phyloP scores from a whole-genome alignment of 768 basidiomycete genomes.

The Mycena galericulata region DNA sequence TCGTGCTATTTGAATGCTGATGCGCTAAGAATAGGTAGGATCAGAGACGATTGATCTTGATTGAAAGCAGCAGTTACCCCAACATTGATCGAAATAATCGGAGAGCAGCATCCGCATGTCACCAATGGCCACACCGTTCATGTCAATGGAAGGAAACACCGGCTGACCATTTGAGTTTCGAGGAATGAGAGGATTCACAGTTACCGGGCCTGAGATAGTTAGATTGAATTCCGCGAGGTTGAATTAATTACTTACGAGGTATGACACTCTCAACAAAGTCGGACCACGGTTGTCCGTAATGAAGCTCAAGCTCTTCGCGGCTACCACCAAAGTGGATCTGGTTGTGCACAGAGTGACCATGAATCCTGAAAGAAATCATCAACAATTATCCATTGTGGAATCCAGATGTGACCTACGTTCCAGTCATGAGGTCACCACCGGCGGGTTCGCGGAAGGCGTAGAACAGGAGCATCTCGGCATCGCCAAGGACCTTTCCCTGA shows the following conservation, averaged over 20 bases:
- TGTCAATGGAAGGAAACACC: conserved; percentile 2
- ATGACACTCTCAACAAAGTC: conserved; percentile 1
- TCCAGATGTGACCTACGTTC: not conserved
- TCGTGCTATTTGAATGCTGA: too few relatives aligned
- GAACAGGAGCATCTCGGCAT: conserved; percentile 22
- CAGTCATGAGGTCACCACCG: conserved; percentile 8
- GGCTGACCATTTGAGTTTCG: not conserved
- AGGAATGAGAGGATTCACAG: not conserved
- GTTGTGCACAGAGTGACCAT: conserved; percentile 6
- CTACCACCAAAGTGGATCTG: conserved; percentile 1
- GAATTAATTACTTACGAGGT: not conserved
- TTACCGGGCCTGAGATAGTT: not conserved
- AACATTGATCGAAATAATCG: conserved; percentile 16
- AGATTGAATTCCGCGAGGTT: not conserved
- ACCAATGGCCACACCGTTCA: not conserved
- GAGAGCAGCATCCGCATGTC: conserved; percentile 1
- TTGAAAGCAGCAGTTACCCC: conserved; percentile 1
- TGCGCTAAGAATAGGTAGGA: not conserved
- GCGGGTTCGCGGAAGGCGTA: conserved; percentile 17
- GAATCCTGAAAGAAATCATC: not conserved
- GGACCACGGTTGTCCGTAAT: conserved; percentile 7
- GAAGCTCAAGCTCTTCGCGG: conserved; percentile 2
- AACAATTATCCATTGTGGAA: not conserved
- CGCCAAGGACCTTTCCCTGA: conserved; percentile 1
- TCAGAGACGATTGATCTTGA: not conserved